These are phyloP conservation scores for Fusarium praegraminearum DNA, from an alignment of 2,329 filamentous ascomycete species.

Conservation along the genomic window DNA sequence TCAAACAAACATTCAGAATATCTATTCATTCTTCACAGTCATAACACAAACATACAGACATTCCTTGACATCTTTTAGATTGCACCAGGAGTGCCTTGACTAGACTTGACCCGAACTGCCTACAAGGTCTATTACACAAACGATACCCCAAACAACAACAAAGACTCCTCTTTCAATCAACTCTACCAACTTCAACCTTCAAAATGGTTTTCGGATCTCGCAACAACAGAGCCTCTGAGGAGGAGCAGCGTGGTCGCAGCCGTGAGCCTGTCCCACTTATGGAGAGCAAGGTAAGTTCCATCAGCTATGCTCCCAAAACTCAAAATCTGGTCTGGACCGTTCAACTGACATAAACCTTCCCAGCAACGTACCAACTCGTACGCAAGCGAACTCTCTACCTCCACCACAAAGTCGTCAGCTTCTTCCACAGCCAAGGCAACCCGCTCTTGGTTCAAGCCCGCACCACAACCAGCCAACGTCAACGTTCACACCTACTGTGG, in stretches of 20 bases:
- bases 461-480: slow-evolving; percentile 60
- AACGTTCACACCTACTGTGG: slow-evolving; percentile 68
- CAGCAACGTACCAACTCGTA: slow-evolving; percentile 49
- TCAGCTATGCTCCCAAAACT: slow-evolving; percentile 27
- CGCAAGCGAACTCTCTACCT: slow-evolving; percentile 47
- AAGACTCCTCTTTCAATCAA: slow-evolving; percentile 2
- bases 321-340: slow-evolving; percentile 2
- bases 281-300: slow-evolving; percentile 42
- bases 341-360: slow-evolving; percentile 35
- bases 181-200: slow-evolving; percentile 1
- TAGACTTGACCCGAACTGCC: slow-evolving; percentile 26
- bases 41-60: slow-evolving; percentile 28
- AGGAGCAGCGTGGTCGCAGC: slow-evolving; percentile 41
- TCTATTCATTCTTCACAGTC: slow-evolving; percentile 8
- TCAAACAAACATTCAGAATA: not conserved
- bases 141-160: slow-evolving; percentile 23
- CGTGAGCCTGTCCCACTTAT: slow-evolving; percentile 42
- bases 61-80: slow-evolving; percentile 42
- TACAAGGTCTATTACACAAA: slow-evolving; percentile 33
- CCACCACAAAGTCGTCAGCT: slow-evolving; percentile 36
- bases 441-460: slow-evolving; percentile 52
- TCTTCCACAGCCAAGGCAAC: slow-evolving; percentile 50
- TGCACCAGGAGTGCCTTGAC: slow-evolving; percentile 41
- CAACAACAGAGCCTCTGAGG: slow-evolving; percentile 36
- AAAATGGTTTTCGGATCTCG: slow-evolving; percentile 33